Conservation (phyloP, 1,284 basidiomycete species). For the Moesziomyces sp. region DNA sequence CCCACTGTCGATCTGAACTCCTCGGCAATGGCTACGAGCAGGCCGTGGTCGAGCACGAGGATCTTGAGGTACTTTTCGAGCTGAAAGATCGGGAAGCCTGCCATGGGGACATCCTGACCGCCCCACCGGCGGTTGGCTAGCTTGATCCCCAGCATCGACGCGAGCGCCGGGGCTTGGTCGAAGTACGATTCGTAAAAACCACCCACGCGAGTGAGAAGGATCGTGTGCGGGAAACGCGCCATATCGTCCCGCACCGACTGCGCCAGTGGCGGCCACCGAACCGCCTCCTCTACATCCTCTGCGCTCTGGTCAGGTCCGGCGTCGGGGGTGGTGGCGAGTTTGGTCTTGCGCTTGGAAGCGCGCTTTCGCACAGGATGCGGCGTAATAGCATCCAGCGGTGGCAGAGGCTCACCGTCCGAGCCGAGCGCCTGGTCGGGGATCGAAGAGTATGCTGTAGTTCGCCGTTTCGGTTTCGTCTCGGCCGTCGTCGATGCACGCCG, state of each 20-base stretch:
- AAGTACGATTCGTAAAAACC: conserved; percentile 68
- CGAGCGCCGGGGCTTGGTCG: conserved; percentile 58
- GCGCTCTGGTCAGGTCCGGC: too few relatives aligned
- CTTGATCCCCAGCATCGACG: conserved; percentile 58
- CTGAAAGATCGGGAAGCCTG: conserved; percentile 64
- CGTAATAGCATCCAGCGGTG: conserved; percentile 7
- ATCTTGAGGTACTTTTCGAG: conserved; percentile 66
- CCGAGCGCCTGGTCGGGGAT: conserved; percentile 12
- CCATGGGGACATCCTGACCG: conserved; percentile 60
- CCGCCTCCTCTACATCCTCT: conserved; percentile 1
- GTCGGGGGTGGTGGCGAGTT: not conserved
- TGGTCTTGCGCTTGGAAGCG: not conserved
- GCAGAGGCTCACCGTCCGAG: conserved; percentile 16
- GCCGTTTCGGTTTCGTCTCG: not conserved
- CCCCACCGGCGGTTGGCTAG: conserved; percentile 58
- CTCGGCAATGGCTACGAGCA: conserved; percentile 64
- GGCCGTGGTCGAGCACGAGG: conserved; percentile 59
- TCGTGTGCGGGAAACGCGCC: conserved; percentile 55
- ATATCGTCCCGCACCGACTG: conserved; percentile 59
- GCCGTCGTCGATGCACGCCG: not conserved
- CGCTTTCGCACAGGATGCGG: conserved; percentile 10
- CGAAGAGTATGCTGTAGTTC: conserved; percentile 31
- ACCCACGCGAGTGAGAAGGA: conserved; percentile 65
- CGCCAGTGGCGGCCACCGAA: conserved; percentile 61
- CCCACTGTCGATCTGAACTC: conserved; percentile 48